These are phyloP conservation scores for Cladosporium colombiae DNA, from an alignment of 2,329 filamentous ascomycete genomes.

Conservation along the genomic window DNA sequence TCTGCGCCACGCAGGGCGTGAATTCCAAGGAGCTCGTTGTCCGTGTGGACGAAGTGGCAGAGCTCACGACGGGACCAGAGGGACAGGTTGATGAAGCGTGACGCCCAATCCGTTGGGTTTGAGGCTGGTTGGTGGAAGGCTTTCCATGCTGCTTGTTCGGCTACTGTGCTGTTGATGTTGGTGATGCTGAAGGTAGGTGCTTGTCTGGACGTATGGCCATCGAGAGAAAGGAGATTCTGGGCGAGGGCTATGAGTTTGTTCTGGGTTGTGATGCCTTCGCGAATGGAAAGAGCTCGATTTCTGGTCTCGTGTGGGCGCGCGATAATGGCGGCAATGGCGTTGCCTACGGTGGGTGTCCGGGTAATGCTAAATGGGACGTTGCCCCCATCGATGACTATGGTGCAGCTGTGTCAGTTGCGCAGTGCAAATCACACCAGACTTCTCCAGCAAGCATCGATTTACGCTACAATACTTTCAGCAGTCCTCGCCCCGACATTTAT, in stretches of 20 bases:
- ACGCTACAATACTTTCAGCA: neutral
- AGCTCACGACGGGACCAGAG: neutral
- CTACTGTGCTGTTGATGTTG: neutral
- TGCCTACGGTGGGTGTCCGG: neutral
- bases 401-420: neutral
- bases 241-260: neutral
- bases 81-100: neutral
- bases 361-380: slow-evolving; percentile 1
- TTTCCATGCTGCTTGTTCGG: neutral
- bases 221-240: neutral
- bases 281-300: neutral
- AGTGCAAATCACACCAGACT: no score
- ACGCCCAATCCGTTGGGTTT: neutral
- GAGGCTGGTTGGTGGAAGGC: neutral
- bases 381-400: neutral
- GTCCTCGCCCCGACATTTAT: neutral
- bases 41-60: neutral
- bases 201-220: no score
- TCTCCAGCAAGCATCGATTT: no score
- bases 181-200: neutral
- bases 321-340: neutral
- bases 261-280: neutral
- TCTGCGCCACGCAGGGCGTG: neutral
- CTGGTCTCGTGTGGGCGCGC: neutral
- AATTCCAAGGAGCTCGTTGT: slow-evolving; percentile 1